A percentile compares a stretch with the other conserved stretches of the same genome.
Evolutionary conservation across 192 early-diverging fungal species (phyloP).

Genomic region (Phycomyces blakesleeanus): DNA sequence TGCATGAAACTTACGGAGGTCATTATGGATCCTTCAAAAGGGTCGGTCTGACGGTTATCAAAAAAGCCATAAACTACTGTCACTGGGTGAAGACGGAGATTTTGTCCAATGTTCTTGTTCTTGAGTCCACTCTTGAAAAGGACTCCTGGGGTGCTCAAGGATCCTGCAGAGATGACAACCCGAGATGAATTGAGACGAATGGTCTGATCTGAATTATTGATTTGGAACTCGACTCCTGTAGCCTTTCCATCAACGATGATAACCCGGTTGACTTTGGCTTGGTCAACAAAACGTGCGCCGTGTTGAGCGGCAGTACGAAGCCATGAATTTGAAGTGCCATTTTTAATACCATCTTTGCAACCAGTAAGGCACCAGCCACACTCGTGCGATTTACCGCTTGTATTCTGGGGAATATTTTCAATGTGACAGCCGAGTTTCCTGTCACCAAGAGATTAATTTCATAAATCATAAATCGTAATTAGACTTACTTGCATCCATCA

Average conservation of each 20-base stretch:
- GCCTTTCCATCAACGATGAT: slow-evolving; percentile 47
- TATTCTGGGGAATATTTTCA: slow-evolving; percentile 67
- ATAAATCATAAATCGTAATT: not conserved
- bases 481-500: slow-evolving; percentile 58
- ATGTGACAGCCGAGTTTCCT: slow-evolving; percentile 53
- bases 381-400: slow-evolving; percentile 42
- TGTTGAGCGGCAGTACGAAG: slow-evolving; percentile 61
- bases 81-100: slow-evolving; percentile 65
- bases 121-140: slow-evolving; percentile 62
- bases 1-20: slow-evolving; percentile 62
- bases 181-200: slow-evolving; percentile 44
- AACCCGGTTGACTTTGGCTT: slow-evolving; percentile 53
- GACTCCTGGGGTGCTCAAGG: slow-evolving; percentile 63
- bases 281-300: slow-evolving; percentile 60
- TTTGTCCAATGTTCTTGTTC: slow-evolving; percentile 66
- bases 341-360: slow-evolving; percentile 69
- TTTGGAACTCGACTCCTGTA: slow-evolving; percentile 24
- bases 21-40: slow-evolving; percentile 61
- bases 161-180: slow-evolving; percentile 62
- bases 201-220: slow-evolving; percentile 23
- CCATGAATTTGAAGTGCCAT: slow-evolving; percentile 63
- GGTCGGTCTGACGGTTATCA: slow-evolving; percentile 31
- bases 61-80: slow-evolving; percentile 62
- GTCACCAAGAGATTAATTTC: slow-evolving; percentile 4
- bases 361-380: slow-evolving; percentile 70